Evolutionary conservation across 306 rosid species (phyloP).

Genomic region (Cucumis cinereus): DNA sequence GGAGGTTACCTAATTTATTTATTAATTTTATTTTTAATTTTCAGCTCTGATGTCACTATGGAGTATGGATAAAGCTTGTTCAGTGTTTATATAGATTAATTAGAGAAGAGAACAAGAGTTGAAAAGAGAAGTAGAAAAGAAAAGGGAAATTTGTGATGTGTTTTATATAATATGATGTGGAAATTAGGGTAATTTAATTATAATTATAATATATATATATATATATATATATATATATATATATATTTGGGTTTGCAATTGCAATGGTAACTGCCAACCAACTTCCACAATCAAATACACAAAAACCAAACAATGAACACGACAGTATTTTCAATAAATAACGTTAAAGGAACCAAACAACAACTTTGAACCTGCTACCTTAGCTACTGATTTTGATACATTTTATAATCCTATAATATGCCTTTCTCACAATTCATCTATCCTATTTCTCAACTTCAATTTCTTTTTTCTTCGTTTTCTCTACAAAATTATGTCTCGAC

Average conservation of each 20-base stretch:
- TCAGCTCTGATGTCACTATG: slow-evolving; percentile 3
- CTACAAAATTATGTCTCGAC: background rate
- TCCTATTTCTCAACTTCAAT: background rate
- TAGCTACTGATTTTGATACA: background rate
- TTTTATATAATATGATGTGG: background rate
- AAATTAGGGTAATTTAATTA: background rate
- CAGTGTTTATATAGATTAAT: background rate
- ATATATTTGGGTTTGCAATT: too few species aligned
- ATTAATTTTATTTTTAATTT: background rate
- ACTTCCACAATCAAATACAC: background rate
- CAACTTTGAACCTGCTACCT: background rate
- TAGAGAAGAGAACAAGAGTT: background rate
- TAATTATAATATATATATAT: too few species aligned
- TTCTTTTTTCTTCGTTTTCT: background rate
- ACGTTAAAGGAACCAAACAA: background rate
- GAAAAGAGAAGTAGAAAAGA: background rate
- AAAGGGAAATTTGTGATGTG: background rate
- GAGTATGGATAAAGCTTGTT: background rate
- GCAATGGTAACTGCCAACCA: background rate
- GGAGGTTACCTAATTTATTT: slow-evolving; percentile 10
- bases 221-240: too few species aligned
- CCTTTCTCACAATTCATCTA: background rate
- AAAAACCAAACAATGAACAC: background rate
- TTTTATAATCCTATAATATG: background rate
- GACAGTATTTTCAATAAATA: background rate